Conservation (phyloP, 139 green algal genomes). For the Chlorella ohadii region DNA sequence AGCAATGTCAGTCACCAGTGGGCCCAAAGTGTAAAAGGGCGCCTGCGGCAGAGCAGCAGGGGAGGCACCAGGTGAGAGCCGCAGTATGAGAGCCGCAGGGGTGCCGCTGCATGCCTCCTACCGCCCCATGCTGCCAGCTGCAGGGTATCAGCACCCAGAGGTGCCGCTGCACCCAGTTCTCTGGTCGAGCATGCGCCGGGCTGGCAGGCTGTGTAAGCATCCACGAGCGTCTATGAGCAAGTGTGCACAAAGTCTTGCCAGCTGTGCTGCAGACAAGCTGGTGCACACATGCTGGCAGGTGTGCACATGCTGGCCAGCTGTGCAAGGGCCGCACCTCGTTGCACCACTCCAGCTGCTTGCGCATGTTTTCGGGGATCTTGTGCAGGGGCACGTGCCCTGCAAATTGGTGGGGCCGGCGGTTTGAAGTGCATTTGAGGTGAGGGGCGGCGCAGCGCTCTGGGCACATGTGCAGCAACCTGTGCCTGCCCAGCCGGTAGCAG, state of each 20-base stretch:
- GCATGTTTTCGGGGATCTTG: constrained; percentile 98
- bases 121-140: too few species aligned
- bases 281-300: neutral
- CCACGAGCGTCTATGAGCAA: too few species aligned
- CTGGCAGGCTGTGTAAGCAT: neutral
- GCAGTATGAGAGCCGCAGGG: too few species aligned
- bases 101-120: too few species aligned
- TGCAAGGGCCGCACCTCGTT: constrained; percentile 74
- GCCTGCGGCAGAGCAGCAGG: constrained; percentile 44
- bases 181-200: too few species aligned
- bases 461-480: too few species aligned
- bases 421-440: too few species aligned
- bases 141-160: too few species aligned
- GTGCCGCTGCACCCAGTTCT: too few species aligned
- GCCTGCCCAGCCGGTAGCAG: too few species aligned
- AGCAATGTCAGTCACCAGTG: constrained; percentile 95
- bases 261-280: neutral
- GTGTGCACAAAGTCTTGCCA: neutral
- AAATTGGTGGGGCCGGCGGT: neutral
- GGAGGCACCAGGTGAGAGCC: too few species aligned
- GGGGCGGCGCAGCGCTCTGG: too few species aligned
- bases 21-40: constrained; percentile 98
- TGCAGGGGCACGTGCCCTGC: constrained; percentile 94
- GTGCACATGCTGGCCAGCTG: neutral
- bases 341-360: constrained; percentile 87